These are phyloP conservation scores for Calocybe cyanea DNA, from an alignment of 768 basidiomycete genomes.

Conservation along the genomic window DNA sequence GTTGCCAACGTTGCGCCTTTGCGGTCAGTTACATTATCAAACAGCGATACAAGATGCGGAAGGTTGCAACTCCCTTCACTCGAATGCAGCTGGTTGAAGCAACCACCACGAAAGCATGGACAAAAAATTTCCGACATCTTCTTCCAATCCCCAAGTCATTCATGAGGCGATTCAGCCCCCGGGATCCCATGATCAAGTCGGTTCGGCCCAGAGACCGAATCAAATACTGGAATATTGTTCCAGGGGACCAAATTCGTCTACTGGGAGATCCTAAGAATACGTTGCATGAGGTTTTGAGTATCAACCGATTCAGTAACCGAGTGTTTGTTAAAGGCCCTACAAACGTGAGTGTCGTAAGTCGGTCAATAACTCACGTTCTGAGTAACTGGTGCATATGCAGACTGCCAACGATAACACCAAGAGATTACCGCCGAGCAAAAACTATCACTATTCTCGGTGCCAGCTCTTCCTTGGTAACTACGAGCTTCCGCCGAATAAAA, in stretches of 20 bases:
- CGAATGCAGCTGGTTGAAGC: slow-evolving; percentile 38
- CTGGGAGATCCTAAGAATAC: slow-evolving; percentile 58
- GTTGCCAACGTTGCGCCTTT: too few relatives aligned
- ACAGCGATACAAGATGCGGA: slow-evolving; percentile 20
- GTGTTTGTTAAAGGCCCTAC: slow-evolving; percentile 50
- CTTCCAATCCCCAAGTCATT: slow-evolving; percentile 56
- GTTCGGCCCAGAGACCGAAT: slow-evolving; percentile 66
- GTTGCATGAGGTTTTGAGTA: slow-evolving; percentile 66
- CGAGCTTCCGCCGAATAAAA: slow-evolving; percentile 48
- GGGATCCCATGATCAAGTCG: slow-evolving; percentile 48
- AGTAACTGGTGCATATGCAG: slow-evolving; percentile 9
- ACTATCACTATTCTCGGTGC: slow-evolving; percentile 75
- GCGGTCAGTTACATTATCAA: too few relatives aligned
- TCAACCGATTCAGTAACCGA: slow-evolving; percentile 70
- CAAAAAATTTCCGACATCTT: slow-evolving; percentile 65
- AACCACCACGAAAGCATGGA: slow-evolving; percentile 52
- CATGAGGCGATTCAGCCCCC: slow-evolving; percentile 38
- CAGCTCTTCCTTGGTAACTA: slow-evolving; percentile 73
- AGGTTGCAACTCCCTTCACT: slow-evolving; percentile 28
- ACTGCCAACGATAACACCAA: slow-evolving; percentile 21
- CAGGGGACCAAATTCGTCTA: slow-evolving; percentile 75
- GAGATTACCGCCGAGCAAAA: slow-evolving; percentile 36
- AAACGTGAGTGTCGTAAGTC: slow-evolving; percentile 24
- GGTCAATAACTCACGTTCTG: not conserved
- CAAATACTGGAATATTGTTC: slow-evolving; percentile 84